Base-by-base conservation (phyloP, 1,284 basidiomycete genomes). In the Boletus mariae region DNA sequence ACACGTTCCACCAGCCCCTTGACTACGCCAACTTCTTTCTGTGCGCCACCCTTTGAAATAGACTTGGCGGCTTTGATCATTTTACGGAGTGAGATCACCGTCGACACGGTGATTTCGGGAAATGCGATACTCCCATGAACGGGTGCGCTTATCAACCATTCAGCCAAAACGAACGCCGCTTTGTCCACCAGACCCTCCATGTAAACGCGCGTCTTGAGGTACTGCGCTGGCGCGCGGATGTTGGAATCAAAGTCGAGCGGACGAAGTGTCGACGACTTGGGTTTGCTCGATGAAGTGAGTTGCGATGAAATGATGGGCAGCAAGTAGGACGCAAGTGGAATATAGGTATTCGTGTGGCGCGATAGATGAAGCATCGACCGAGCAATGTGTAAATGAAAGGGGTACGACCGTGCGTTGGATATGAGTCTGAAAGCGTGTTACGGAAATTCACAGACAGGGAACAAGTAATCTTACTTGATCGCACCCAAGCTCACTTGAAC, bases 401-500 rank as follows among this genome's bases (percentile, higher is more conserved):
- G 90, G 71, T 85, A 90, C 66, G 90, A 92, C 35, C 90, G 83
- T 3, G 85, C 78, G 53, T 87, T 90, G 9, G 87, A 87, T 43
- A 97, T 84, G 45, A 98, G 83, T 59, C 94, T 95, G 61, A 20
- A 47, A 49, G 51, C 13, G 10, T 38, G 43, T 54, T 10, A 57
- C 9, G 0, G 7, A n/a, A 28, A 3, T 0, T 6, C 6, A 23
- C 13, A 8, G 15, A 51, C 32, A 6, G 54, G 34, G 58, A 29
- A 25, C 8, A n/a, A 12, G 20, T 38, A 11, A 8, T 64, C 85
- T 62, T 69, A 95, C 94, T 87, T 87, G 60, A 96, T 89, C 45
- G 94, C 91, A 38, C 97, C 97, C 32, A 97, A 77, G 42, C 91
- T 84, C 45, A 99, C 92, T 72, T 99, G 97, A 6, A 96, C 92